Conservation (phyloP, 257 asterid species). For the Petrea volubilis region DNA sequence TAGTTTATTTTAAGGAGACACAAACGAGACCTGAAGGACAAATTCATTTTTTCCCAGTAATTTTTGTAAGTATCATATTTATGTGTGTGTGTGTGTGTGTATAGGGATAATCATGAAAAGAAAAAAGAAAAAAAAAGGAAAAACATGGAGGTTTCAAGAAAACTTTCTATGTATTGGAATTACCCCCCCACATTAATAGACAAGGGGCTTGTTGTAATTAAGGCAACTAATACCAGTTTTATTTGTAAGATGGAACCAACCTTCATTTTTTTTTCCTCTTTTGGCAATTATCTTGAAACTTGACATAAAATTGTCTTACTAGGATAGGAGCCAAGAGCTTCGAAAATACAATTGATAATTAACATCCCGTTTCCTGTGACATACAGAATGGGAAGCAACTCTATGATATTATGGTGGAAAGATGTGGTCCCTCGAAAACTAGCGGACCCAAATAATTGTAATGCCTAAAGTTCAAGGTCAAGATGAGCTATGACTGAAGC, state of each 20-base stretch:
- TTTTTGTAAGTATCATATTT: constrained; percentile 54
- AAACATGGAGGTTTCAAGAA: no score
- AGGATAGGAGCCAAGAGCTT: constrained; percentile 19
- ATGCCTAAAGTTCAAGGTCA: constrained; percentile 11
- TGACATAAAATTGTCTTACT: constrained; percentile 21
- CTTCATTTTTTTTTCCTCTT: no score
- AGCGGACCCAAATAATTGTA: constrained; percentile 61
- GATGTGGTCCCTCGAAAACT: constrained; percentile 82
- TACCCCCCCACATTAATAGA: no score
- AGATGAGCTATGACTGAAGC: constrained; percentile 12
- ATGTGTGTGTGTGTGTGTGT: no score
- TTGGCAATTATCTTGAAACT: constrained; percentile 18
- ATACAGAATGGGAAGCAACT: constrained; percentile 76
- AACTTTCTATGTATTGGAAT: no score
- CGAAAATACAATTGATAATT: constrained; percentile 6
- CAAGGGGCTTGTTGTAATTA: no score
- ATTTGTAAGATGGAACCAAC: no score
- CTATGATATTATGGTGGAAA: constrained; percentile 76
- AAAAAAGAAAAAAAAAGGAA: no score
- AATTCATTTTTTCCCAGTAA: constrained; percentile 77
- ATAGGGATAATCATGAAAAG: no score
- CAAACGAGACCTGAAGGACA: constrained; percentile 92
- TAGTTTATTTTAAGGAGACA: constrained; percentile 88
- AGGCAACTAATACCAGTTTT: no score
- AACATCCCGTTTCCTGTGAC: constrained; percentile 1